Percentiles rank a stretch among this genome's conserved stretches.
Evolutionary conservation across 2,329 filamentous ascomycete species (phyloP).

Genomic region (Aspergillus sp.): DNA sequence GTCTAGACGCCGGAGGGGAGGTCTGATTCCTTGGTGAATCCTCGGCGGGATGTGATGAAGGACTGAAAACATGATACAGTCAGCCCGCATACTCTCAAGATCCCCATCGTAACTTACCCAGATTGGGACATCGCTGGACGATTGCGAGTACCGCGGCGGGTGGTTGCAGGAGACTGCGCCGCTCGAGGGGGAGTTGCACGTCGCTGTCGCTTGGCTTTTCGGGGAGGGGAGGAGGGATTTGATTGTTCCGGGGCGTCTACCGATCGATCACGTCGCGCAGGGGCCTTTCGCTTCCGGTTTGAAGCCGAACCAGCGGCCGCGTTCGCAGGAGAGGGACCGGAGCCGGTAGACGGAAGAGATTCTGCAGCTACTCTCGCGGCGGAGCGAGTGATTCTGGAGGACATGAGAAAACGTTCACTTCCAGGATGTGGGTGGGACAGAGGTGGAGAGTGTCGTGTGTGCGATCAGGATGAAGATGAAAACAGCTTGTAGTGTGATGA

Average conservation of each 20-base stretch:
- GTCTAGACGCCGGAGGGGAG: slow-evolving; percentile 65
- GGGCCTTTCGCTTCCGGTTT: slow-evolving; percentile 76
- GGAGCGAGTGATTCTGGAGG: slow-evolving; percentile 93
- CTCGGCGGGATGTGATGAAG: slow-evolving; percentile 65
- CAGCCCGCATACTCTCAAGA: slow-evolving; percentile 6
- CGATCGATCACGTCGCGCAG: slow-evolving; percentile 53
- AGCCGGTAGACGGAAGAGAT: slow-evolving; percentile 47
- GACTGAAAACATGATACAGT: slow-evolving; percentile 46
- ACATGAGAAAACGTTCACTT: slow-evolving; percentile 71
- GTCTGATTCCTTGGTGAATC: slow-evolving; percentile 58
- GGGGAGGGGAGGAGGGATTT: slow-evolving; percentile 42
- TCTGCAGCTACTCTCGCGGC: slow-evolving; percentile 85
- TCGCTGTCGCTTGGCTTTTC: slow-evolving; percentile 73
- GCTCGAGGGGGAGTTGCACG: slow-evolving; percentile 53
- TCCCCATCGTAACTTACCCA: slow-evolving; percentile 36
- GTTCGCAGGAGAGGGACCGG: slow-evolving; percentile 41
- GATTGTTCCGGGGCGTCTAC: slow-evolving; percentile 39
- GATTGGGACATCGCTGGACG: slow-evolving; percentile 45
- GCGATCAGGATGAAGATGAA: neutral
- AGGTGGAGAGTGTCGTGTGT: slow-evolving; percentile 3
- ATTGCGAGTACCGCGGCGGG: slow-evolving; percentile 45
- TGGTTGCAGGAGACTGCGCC: slow-evolving; percentile 41
- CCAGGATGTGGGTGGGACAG: slow-evolving; percentile 12
- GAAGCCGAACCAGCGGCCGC: slow-evolving; percentile 49
- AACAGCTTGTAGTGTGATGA: neutral